A percentile compares a stretch with the other conserved stretches of the same genome.
These are phyloP conservation scores for Dissophora globulifera DNA, from an alignment of 192 early-diverging fungal species.

Conservation along the genomic window DNA sequence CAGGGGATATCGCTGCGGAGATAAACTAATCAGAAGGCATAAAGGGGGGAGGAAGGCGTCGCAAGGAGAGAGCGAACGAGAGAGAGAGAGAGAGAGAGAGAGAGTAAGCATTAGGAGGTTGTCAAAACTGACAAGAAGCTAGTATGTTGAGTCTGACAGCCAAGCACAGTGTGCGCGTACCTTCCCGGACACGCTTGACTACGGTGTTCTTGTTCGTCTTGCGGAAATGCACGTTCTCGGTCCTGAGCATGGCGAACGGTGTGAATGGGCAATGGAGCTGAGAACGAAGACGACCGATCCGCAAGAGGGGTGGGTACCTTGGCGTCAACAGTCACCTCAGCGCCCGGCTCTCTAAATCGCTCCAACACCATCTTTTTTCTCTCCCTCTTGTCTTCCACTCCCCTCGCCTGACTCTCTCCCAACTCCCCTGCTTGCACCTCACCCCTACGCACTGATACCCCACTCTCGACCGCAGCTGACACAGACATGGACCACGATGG, in stretches of 20 bases:
- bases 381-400: no score
- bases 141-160: background rate
- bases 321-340: no score
- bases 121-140: no score
- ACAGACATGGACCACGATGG: constrained; percentile 43
- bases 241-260: constrained; percentile 25
- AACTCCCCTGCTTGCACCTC: background rate
- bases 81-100: background rate
- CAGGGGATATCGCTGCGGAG: constrained; percentile 70
- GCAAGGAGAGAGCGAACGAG: no score
- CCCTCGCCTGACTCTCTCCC: background rate
- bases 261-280: background rate
- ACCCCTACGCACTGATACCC: no score
- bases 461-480: no score
- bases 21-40: constrained; percentile 53
- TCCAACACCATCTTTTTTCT: no score
- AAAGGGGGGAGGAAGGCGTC: background rate
- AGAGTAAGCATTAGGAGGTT: background rate
- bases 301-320: no score
- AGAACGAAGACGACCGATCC: constrained; percentile 36
- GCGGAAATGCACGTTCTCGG: constrained; percentile 55
- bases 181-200: constrained; percentile 63
- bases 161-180: constrained; percentile 40
- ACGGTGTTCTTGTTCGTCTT: constrained; percentile 63
- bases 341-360: no score